Evolutionary conservation across 2,329 filamentous ascomycete genomes (phyloP).

Genomic region (Paraphaeosphaeria minitans): DNA sequence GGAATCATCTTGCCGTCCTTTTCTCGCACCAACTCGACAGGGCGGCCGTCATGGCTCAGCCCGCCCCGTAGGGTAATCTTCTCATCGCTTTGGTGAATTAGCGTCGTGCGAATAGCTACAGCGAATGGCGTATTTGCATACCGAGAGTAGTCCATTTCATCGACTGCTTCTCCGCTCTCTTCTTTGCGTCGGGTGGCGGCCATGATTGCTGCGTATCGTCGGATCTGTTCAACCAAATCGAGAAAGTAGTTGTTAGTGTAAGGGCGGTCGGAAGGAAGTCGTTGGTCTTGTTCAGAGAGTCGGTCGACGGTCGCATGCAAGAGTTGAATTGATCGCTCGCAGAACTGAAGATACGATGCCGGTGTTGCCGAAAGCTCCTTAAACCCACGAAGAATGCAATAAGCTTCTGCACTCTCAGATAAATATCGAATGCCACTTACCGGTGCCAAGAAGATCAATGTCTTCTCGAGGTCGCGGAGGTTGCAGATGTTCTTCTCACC

Average conservation of each 20-base stretch:
- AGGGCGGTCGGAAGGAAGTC: constrained; percentile 80
- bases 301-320: constrained; percentile 87
- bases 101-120: constrained; percentile 22
- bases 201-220: constrained; percentile 85
- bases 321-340: constrained; percentile 86
- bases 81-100: constrained; percentile 60
- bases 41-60: constrained; percentile 78
- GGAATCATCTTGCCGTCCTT: constrained; percentile 81
- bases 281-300: constrained; percentile 84
- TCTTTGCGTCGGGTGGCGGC: constrained; percentile 73
- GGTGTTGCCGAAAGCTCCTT: constrained; percentile 76
- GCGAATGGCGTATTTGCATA: constrained; percentile 37
- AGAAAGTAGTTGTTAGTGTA: constrained; percentile 98
- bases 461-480: constrained; percentile 93
- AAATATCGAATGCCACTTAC: constrained; percentile 72
- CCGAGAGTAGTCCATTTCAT: constrained; percentile 58
- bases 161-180: constrained; percentile 59
- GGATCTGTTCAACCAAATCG: constrained; percentile 92
- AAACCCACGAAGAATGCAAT: constrained; percentile 63
- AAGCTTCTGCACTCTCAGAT: constrained; percentile 68
- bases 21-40: constrained; percentile 81
- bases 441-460: constrained; percentile 84
- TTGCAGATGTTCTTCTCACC: constrained; percentile 84
- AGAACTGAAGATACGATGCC: constrained; percentile 83
- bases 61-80: constrained; percentile 82